phyloP scores from a whole-genome alignment of 2,329 filamentous ascomycete species.

The Fusarium fracticaudum region DNA sequence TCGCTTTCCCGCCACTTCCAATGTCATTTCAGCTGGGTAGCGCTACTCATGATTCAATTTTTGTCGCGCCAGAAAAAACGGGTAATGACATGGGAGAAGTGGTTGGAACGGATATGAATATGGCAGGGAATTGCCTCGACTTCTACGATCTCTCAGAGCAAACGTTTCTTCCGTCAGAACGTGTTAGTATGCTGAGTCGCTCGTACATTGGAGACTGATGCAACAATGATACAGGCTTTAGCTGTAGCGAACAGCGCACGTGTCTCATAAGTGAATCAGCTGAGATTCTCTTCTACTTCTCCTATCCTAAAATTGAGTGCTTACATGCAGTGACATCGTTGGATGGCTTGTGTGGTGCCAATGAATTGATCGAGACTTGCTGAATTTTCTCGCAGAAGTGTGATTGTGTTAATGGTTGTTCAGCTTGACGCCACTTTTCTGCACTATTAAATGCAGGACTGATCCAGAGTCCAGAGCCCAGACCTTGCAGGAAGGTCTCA shows the following conservation, averaged over 20 bases:
- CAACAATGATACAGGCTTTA: too few relatives aligned
- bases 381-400: too few relatives aligned
- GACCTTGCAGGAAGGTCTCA: too few relatives aligned
- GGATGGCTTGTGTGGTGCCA: too few relatives aligned
- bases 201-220: background rate
- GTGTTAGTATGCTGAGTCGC: background rate
- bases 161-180: background rate
- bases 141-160: background rate
- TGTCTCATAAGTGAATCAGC: too few relatives aligned
- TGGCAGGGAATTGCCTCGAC: background rate
- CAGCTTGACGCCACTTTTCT: background rate
- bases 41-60: background rate
- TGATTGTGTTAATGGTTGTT: background rate
- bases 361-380: accelerated
- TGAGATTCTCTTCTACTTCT: accelerated
- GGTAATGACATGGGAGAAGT: background rate
- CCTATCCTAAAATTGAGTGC: too few relatives aligned
- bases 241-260: too few relatives aligned
- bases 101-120: background rate
- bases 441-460: background rate
- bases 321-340: too few relatives aligned
- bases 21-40: background rate
- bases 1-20: constrained; percentile 1
- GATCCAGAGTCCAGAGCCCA: too few relatives aligned
- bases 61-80: background rate